These are phyloP conservation scores for Malassezia furfur DNA, from an alignment of 1,284 basidiomycete genomes.

Conservation along the genomic window DNA sequence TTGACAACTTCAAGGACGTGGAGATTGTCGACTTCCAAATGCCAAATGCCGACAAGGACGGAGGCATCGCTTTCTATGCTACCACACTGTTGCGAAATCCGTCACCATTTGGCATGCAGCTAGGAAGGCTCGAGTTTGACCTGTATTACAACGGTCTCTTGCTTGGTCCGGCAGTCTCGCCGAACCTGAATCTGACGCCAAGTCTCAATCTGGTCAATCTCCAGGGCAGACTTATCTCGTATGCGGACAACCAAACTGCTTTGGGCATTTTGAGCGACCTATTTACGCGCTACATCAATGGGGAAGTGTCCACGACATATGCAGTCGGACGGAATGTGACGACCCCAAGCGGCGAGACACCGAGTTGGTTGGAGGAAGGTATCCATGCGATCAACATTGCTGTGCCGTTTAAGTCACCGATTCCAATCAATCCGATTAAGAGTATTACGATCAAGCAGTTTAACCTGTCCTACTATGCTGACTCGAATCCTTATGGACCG, in stretches of 20 bases:
- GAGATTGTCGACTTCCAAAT: constrained; percentile 59
- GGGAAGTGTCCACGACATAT: constrained; percentile 56
- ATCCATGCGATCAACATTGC: constrained; percentile 58
- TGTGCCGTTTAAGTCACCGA: constrained; percentile 56
- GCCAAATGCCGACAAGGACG: constrained; percentile 61
- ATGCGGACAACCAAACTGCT: constrained; percentile 52
- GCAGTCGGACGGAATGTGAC: constrained; percentile 56
- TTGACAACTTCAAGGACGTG: constrained; percentile 61
- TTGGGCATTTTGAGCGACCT: constrained; percentile 57
- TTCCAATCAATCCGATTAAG: constrained; percentile 60
- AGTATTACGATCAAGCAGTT: constrained; percentile 61
- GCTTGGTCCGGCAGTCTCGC: constrained; percentile 56
- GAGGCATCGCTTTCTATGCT: constrained; percentile 62
- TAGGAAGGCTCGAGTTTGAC: constrained; percentile 62
- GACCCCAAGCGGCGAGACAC: constrained; percentile 50
- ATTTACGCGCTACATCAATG: constrained; percentile 67
- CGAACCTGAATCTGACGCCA: constrained; percentile 32
- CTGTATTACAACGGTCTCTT: constrained; percentile 58
- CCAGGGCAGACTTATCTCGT: constrained; percentile 55
- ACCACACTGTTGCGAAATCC: constrained; percentile 58
- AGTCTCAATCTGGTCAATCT: constrained; percentile 60
- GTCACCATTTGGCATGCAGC: constrained; percentile 63
- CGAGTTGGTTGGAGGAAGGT: constrained; percentile 63
- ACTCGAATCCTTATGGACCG: constrained; percentile 56
- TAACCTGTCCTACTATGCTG: constrained; percentile 56